A percentile compares a stretch with the other conserved stretches of the same genome.
Conservation (phyloP, 2,329 filamentous ascomycete genomes). For the Monilinia vaccinii-corymbosi region DNA sequence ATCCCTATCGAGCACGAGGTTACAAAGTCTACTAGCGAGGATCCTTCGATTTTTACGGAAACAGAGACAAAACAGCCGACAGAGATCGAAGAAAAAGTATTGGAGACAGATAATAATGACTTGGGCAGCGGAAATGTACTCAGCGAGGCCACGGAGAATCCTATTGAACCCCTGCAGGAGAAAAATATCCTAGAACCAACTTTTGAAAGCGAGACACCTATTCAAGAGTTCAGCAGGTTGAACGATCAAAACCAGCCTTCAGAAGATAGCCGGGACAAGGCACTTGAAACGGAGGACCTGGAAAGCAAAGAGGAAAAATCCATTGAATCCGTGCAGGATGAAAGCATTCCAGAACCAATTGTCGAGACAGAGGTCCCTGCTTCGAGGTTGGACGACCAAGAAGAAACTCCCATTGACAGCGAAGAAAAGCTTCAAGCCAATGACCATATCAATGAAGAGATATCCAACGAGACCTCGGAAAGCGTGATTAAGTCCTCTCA, state of each 20-base stretch:
- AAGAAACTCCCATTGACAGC: not conserved
- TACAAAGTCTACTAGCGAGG: not conserved
- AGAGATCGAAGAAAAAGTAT: not conserved
- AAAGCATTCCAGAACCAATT: no score
- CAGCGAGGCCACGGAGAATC: not conserved
- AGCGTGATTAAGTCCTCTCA: rapidly evolving
- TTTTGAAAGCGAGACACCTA: not conserved
- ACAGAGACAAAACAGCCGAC: not conserved
- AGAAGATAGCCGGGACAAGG: no score
- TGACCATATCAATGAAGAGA: not conserved
- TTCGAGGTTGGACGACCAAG: not conserved
- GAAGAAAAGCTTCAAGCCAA: not conserved
- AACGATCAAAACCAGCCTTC: not conserved
- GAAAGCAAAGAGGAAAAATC: not conserved
- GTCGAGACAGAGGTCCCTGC: not conserved
- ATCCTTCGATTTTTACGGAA: not conserved
- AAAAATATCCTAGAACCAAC: not conserved
- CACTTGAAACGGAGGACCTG: no score
- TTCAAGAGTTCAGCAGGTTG: not conserved
- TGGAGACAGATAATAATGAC: not conserved
- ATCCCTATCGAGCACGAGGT: not conserved
- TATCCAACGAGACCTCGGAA: not conserved
- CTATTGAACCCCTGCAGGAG: not conserved
- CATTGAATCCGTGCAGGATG: not conserved
- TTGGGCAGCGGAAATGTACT: not conserved